Evolutionary conservation across 192 early-diverging fungal species (phyloP), one percentile per base, ranked within the genome.

Genomic region (Chytriomyces confervae): DNA sequence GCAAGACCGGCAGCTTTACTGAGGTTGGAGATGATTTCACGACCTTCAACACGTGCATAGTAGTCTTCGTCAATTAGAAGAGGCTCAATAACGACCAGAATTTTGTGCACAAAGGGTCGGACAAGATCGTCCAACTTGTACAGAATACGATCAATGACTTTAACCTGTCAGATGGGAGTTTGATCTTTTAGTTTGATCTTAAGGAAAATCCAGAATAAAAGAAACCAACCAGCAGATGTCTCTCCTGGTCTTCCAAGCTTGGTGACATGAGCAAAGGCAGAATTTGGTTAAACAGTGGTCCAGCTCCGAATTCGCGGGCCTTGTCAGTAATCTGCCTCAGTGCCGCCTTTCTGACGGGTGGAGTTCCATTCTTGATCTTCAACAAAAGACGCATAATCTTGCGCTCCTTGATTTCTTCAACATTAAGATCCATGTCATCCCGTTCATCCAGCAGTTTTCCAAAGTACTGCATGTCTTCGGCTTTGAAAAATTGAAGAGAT

Each of bases 21-120:
- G 51, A 99, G 86, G 84, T 98, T 99, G 81, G 91, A 93, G 81
- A 99, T 98, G 80, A 99, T 96, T 79, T 98, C 97, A 67, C 97
- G 92, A 51, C 95, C 97, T 88, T 99, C 97, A 7, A 94, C 92
- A 23, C 97, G 91, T 29, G 97, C 96, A 80, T 97, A 98, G 76
- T 97, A 97, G 84, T 99, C 97, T 79, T 94, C 93, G 74, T 98
- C 97, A 77, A 98, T 98, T 65, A 99, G 83, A 76, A 98, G 85
- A 0, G 98, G 98, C 85, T 98, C 96, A 73, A 98, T 97, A 0
- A 98, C 97, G 8, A 98, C 96, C n/a, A 99, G 91, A 69, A 99
- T 98, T 81, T 96, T 96, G 90, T 98, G 98, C 24, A 96, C 96
- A 78, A 90, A 98, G 6, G 97, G 97, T 18, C 96, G 93, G 6